Conservation (phyloP, 768 basidiomycete species). For the Tulasnella sp. region DNA sequence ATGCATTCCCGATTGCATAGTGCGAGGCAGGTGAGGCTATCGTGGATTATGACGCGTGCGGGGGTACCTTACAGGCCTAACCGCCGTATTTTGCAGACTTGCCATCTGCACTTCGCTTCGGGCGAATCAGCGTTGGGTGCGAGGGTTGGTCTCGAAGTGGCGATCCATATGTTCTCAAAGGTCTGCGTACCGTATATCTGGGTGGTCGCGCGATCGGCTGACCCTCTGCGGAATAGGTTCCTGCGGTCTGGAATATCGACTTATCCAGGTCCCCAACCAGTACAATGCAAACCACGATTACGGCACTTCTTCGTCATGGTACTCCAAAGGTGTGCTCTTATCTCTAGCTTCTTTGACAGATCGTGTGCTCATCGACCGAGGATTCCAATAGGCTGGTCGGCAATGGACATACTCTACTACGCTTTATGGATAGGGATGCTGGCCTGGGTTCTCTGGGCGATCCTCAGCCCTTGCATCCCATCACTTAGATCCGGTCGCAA, state of each 20-base stretch:
- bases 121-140: conserved; percentile 77
- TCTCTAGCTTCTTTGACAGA: background rate
- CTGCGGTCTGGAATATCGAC: conserved; percentile 76
- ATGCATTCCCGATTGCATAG: background rate
- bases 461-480: conserved; percentile 50
- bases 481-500: conserved; percentile 27
- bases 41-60: background rate
- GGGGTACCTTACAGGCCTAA: background rate
- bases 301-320: conserved; percentile 2
- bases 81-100: conserved; percentile 54
- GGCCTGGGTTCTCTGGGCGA: conserved; percentile 38
- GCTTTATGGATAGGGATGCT: conserved; percentile 21
- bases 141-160: conserved; percentile 84
- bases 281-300: conserved; percentile 21
- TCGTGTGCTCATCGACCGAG: background rate
- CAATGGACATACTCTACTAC: conserved; percentile 13
- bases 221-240: conserved; percentile 46
- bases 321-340: background rate
- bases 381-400: background rate
- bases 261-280: conserved; percentile 55
- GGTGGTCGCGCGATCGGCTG: background rate
- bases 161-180: conserved; percentile 79
- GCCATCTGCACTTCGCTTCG: conserved; percentile 73
- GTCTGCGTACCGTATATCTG: conserved; percentile 34
- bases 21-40: conserved; percentile 12